Evolutionary conservation across 768 basidiomycete species (phyloP).

Genomic region (Glaciozyma antarctica): DNA sequence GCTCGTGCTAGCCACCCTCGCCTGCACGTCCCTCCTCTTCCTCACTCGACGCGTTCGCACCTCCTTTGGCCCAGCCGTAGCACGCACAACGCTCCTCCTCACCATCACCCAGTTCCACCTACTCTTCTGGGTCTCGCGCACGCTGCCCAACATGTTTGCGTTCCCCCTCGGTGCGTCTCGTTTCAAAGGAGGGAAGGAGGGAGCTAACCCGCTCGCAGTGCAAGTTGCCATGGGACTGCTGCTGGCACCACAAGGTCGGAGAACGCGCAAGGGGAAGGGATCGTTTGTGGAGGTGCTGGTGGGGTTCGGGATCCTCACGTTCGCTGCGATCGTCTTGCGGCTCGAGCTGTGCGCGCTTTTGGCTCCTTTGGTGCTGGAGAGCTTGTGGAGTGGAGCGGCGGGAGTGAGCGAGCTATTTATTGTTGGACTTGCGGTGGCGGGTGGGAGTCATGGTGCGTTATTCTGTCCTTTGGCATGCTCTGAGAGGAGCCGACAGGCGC

Average conservation of each 20-base stretch:
- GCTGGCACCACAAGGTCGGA: not conserved
- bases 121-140: constrained; percentile 86
- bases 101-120: constrained; percentile 79
- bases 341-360: constrained; percentile 67
- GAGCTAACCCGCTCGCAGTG: constrained; percentile 4
- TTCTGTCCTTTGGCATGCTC: constrained; percentile 44
- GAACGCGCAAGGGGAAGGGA: constrained; percentile 38
- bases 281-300: constrained; percentile 36
- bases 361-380: constrained; percentile 46
- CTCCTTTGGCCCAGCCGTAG: constrained; percentile 56
- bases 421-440: constrained; percentile 39
- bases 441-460: constrained; percentile 62
- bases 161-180: constrained; percentile 55
- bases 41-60: constrained; percentile 54
- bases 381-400: constrained; percentile 16
- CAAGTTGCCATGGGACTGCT: constrained; percentile 29
- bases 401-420: constrained; percentile 13
- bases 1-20: constrained; percentile 57
- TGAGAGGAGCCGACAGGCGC: not conserved
- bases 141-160: constrained; percentile 90
- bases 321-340: constrained; percentile 62
- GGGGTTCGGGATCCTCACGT: constrained; percentile 56
- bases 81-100: constrained; percentile 57
- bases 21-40: constrained; percentile 54
- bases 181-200: too few species aligned